phyloP scores from a whole-genome alignment of 495 filamentous ascomycete genomes.

The Lentithecium fluviatile region DNA sequence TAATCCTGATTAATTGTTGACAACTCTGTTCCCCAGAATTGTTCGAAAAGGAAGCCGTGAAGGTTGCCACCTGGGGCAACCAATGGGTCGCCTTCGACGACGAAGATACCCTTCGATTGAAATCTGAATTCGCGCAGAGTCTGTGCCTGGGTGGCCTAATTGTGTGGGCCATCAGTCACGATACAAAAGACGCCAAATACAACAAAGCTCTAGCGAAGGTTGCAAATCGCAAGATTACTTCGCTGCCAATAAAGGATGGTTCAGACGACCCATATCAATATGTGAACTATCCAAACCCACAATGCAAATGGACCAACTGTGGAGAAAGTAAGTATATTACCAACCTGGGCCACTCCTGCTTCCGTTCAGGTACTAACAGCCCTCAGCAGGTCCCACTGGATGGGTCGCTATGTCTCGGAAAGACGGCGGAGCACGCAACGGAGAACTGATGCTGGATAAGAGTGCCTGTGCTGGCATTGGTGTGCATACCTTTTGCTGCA shows the following conservation, averaged over 20 bases:
- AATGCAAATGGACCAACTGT: conserved; percentile 11
- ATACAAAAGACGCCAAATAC: conserved; percentile 3
- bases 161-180: conserved; percentile 6
- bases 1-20: no score
- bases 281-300: background rate
- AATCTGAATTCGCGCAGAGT: conserved; percentile 3
- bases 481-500: conserved; percentile 2
- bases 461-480: conserved; percentile 6
- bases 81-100: background rate
- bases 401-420: conserved; percentile 3
- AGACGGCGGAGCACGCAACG: conserved; percentile 1
- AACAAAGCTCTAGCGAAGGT: conserved; percentile 6
- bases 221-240: background rate
- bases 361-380: background rate
- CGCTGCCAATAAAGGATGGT: background rate
- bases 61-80: conserved; percentile 1
- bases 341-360: background rate
- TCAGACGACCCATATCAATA: background rate
- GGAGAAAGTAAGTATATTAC: background rate
- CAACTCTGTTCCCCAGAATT: background rate
- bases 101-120: background rate
- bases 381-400: background rate
- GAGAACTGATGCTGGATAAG: conserved; percentile 1
- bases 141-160: background rate
- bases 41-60: conserved; percentile 1